Base-by-base conservation (phyloP, 148 eudicot species). In the Nyssa sinensis region DNA sequence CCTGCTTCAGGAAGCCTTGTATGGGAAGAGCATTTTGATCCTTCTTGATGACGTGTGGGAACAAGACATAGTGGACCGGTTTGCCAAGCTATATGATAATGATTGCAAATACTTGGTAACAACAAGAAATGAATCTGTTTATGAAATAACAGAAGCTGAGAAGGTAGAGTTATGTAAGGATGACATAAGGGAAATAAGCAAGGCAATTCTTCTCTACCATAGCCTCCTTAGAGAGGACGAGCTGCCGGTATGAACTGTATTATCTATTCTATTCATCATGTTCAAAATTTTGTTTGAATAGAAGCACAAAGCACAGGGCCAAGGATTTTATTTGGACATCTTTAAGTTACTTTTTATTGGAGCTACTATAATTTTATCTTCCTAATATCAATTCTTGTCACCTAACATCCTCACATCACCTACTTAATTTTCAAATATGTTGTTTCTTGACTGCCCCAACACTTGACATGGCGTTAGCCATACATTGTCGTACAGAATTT, bases 1-100 rank as follows among this genome's bases (percentile, higher is more conserved):
- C 32, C 19, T 57, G 74, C 74, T 71, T 35, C 74, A 71, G 51
- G 74, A 71, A 71, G 74, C 74, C 33, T 37, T 71, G 65, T 58
- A 32, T 8, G 74, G 33, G 74, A 71, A 71, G 51, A 31, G 74
- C 53, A 57, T 71, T 21, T 35, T 71, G 16, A 59, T 71, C 62
- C 65, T 71, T 58, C 74, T 57, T 71, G 74, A 59, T 71, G 74
- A 71, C 59, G 74, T 71, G 51, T 71, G 74, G 74, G 74, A 71
- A 35, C 74, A 71, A 71, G 74, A 71, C 65, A 59, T 71, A 31
- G 74, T 71, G 58, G 74, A 71, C n/a, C 65, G 53, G 10, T 59
- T 71, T 35, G 74, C 74, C 34, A 71, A 71, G 74, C 13, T 71
- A 32, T 71, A 71, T 59, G 74, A 71, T 59, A 71, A 59, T 59